Conservation (phyloP, 2,329 filamentous ascomycete genomes). For the Sporothrix mexicana region DNA sequence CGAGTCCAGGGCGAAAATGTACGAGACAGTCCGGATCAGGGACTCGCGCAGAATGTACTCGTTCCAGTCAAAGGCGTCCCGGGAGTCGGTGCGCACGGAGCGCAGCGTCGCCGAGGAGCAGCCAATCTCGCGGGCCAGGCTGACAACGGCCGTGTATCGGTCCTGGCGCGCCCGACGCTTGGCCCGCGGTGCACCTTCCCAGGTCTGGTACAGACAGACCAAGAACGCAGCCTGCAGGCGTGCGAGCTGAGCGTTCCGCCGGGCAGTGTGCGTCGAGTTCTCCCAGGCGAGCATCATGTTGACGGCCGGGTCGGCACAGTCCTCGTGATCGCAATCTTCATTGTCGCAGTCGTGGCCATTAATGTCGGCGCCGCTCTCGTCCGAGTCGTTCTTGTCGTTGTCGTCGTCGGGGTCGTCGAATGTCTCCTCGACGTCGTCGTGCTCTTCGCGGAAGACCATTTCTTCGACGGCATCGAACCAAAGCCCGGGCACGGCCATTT, state of each 20-base stretch:
- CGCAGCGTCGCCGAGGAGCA: conserved; percentile 9
- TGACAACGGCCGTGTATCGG: conserved; percentile 15
- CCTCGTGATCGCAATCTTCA: conserved; percentile 12
- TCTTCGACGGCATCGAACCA: conserved; percentile 26
- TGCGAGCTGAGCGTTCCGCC: conserved; percentile 10
- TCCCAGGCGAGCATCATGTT: conserved; percentile 22
- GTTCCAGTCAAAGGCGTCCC: conserved; percentile 16
- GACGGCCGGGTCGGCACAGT: neutral
- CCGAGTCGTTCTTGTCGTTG: neutral
- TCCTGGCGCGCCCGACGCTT: conserved; percentile 2
- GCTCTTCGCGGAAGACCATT: conserved; percentile 16
- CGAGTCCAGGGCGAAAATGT: conserved; percentile 22
- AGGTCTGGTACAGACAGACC: conserved; percentile 27
- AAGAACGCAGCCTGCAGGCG: conserved; percentile 18
- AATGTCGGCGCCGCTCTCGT: neutral
- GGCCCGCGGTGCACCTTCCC: neutral
- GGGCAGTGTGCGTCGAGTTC: conserved; percentile 8
- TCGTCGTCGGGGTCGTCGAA: neutral
- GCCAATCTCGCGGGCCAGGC: conserved; percentile 23
- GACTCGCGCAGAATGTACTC: conserved; percentile 28
- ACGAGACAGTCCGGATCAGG: conserved; percentile 9
- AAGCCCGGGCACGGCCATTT: neutral
- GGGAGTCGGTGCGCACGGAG: conserved; percentile 2
- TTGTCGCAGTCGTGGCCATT: neutral
- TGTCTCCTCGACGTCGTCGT: neutral